phyloP scores from a whole-genome alignment of 2,329 filamentous ascomycete species.

The Claviceps capensis region DNA sequence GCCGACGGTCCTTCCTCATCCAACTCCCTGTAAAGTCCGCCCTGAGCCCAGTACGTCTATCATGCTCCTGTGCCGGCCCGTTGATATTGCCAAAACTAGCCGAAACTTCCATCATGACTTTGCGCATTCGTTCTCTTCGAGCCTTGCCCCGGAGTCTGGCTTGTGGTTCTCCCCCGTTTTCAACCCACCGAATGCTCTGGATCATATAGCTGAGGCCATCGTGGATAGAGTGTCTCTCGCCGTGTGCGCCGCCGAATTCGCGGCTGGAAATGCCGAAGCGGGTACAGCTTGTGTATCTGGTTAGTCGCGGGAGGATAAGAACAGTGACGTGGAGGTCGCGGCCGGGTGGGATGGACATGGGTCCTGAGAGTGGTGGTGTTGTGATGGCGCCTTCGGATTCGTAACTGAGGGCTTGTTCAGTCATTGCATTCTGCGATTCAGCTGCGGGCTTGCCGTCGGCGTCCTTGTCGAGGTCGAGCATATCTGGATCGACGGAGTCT shows the following conservation, averaged over 20 bases:
- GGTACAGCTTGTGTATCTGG: constrained; percentile 61
- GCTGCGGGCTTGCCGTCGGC: constrained; percentile 17
- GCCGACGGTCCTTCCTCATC: constrained; percentile 18
- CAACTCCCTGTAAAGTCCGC: constrained; percentile 21
- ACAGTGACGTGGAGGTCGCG: constrained; percentile 81
- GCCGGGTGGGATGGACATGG: constrained; percentile 48
- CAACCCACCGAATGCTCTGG: constrained; percentile 69
- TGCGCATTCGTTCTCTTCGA: constrained; percentile 41
- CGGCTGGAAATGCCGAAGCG: constrained; percentile 73
- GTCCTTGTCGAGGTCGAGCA: constrained; percentile 44
- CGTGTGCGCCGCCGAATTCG: constrained; percentile 50
- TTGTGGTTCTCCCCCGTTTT: constrained; percentile 52
- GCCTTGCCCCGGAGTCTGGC: constrained; percentile 41
- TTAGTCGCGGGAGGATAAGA: constrained; percentile 65
- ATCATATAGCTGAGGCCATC: constrained; percentile 88
- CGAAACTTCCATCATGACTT: constrained; percentile 39
- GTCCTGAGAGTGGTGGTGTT: constrained; percentile 43
- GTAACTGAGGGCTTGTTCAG: constrained; percentile 17
- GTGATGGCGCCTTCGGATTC: constrained; percentile 31
- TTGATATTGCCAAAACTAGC: constrained; percentile 19
- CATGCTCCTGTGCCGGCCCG: constrained; percentile 13
- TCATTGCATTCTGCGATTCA: constrained; percentile 13
- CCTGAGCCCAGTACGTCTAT: constrained; percentile 12
- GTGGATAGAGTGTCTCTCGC: constrained; percentile 38
- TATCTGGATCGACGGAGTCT: constrained; percentile 56